Evolutionary conservation across 352 stramenopile species (phyloP), one percentile per base, ranked within the genome.

Genomic region (Achlya hypogyna): DNA sequence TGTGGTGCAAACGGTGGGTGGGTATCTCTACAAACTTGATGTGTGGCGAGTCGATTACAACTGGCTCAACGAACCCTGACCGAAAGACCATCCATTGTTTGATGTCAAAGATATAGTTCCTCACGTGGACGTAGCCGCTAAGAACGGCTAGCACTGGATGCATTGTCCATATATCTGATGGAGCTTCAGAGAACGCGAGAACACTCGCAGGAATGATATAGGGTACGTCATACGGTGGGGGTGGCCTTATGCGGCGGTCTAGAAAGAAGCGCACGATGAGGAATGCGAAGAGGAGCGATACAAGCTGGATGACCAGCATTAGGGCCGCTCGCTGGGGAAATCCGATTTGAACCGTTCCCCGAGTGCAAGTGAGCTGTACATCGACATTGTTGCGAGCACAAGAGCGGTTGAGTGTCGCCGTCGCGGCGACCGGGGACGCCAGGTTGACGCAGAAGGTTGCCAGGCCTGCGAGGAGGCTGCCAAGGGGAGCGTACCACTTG

Each of bases 41-140:
- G n/a, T n/a, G n/a, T n/a, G n/a, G n/a, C n/a, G n/a, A n/a, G n/a
- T n/a, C n/a, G 6, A 45, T 62, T 62, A n/a, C n/a, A n/a, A n/a
- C n/a, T n/a, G n/a, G n/a, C n/a, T n/a, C n/a, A n/a, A n/a, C n/a
- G n/a, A n/a, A n/a, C n/a, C n/a, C n/a, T n/a, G n/a, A n/a, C n/a
- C n/a, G n/a, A 35, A 63, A 63, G 2, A 63, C 42, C 12, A 8
- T 6, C 54, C 54, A 63, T n/a, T 51, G 23, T 25, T 63, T 63
- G 1, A 32, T 52, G 16, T 63, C 54, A 49, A 63, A 49, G 35
- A 63, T 16, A 8, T 28, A 63, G 23, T 35, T 9, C 29, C 14
- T 9, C 25, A 52, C 12, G 14, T 8, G 35, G 8, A 63, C 4
- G 8, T 20, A 35, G 8, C 54, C 54, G 14, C 54, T 32, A 8